Evolutionary conservation across 495 filamentous ascomycete genomes (phyloP).

Genomic region (Polyplosphaeria fusca): DNA sequence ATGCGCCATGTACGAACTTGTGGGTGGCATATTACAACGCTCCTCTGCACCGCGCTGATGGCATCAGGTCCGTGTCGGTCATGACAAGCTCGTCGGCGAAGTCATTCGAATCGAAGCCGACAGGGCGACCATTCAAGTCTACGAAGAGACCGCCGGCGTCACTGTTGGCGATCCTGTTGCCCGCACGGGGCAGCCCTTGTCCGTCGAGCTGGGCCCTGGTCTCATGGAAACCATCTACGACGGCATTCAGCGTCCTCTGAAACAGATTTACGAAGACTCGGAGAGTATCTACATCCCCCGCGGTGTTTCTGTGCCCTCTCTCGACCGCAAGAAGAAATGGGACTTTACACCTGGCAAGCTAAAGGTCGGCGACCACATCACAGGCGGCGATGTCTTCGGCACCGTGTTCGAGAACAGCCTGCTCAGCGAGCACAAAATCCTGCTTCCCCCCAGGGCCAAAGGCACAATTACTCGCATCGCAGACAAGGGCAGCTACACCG

Average conservation of each 20-base stretch:
- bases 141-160: conserved; percentile 97
- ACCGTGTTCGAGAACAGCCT: conserved; percentile 94
- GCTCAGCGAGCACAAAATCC: conserved; percentile 89
- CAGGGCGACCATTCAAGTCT: conserved; percentile 96
- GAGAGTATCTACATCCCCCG: conserved; percentile 95
- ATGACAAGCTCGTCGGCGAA: conserved; percentile 87
- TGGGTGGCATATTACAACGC: conserved; percentile 42
- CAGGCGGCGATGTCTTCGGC: conserved; percentile 93
- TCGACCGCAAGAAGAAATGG: conserved; percentile 89
- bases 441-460: conserved; percentile 84
- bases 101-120: conserved; percentile 96
- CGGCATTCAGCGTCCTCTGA: conserved; percentile 93
- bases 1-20: conserved; percentile 99
- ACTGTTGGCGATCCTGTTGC: conserved; percentile 91
- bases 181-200: conserved; percentile 89
- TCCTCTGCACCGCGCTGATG: conserved; percentile 3
- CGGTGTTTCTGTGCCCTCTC: conserved; percentile 81
- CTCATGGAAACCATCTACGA: conserved; percentile 99
- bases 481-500: conserved; percentile 85
- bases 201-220: conserved; percentile 94
- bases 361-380: conserved; percentile 96
- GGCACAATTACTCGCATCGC: conserved; percentile 91
- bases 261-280: conserved; percentile 70
- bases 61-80: conserved; percentile 75
- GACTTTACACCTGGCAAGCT: conserved; percentile 80